Conservation (phyloP, 1,284 basidiomycete species). For the Ceraceosorus guamensis region DNA sequence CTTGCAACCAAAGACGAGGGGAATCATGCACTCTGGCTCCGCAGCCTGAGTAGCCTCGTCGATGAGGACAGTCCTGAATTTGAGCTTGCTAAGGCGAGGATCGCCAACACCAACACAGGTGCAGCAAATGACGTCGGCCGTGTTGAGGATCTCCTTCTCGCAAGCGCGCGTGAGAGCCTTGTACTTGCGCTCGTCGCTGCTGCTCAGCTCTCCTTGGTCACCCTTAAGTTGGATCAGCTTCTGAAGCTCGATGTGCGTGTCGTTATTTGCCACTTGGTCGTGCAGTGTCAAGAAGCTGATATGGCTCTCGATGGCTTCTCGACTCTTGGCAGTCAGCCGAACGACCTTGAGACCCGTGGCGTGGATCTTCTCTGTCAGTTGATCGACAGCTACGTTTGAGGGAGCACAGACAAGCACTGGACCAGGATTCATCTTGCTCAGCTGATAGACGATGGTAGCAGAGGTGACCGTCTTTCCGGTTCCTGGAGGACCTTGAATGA, state of each 20-base stretch:
- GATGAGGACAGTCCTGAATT: constrained; percentile 95
- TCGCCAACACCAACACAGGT: constrained; percentile 98
- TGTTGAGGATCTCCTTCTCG: constrained; percentile 90
- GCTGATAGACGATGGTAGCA: constrained; percentile 97
- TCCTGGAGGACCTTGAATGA: constrained; percentile 91
- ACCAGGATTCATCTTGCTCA: constrained; percentile 98
- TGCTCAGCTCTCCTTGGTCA: constrained; percentile 92
- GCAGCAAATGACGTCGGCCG: constrained; percentile 95
- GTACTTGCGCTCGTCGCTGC: constrained; percentile 93
- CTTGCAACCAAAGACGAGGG: constrained; percentile 93
- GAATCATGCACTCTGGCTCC: constrained; percentile 99
- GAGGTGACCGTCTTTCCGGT: constrained; percentile 99
- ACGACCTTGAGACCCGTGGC: constrained; percentile 94
- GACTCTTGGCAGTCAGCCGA: constrained; percentile 91
- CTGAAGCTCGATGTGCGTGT: constrained; percentile 69
- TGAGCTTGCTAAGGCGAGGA: constrained; percentile 86
- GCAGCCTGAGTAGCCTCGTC: constrained; percentile 98
- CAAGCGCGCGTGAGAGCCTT: constrained; percentile 88
- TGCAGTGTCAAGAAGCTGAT: constrained; percentile 90
- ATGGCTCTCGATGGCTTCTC: constrained; percentile 90
- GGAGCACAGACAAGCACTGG: constrained; percentile 98
- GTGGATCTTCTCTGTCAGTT: constrained; percentile 97
- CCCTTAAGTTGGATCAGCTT: constrained; percentile 96
- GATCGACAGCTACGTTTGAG: constrained; percentile 98
- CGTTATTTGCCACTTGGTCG: constrained; percentile 89